Evolutionary conservation across 108 stramenopile species (phyloP).

Genomic region (Fistulifera solaris): DNA sequence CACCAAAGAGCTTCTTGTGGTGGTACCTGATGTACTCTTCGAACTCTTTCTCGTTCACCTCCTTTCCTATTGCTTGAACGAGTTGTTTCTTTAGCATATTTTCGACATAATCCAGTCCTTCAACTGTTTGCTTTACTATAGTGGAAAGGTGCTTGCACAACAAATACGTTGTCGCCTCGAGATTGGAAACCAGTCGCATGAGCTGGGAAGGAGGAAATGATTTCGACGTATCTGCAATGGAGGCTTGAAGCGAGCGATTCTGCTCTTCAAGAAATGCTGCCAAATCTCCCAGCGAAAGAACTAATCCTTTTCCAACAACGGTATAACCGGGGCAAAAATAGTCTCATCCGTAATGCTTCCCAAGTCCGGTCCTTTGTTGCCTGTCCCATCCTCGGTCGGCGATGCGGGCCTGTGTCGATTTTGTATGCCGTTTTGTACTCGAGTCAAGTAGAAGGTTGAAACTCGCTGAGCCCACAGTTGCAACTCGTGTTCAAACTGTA

Average conservation of each 20-base stretch:
- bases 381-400: neutral
- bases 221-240: conserved; percentile 5
- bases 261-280: conserved; percentile 28
- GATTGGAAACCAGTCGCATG: conserved; percentile 14
- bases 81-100: conserved; percentile 49
- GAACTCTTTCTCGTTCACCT: conserved; percentile 40
- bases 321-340: conserved; percentile 50
- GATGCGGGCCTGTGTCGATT: conserved; percentile 8
- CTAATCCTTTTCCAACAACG: conserved; percentile 32
- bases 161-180: conserved; percentile 25
- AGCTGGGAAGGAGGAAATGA: conserved; percentile 11
- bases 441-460: conserved; percentile 4
- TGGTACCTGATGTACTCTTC: conserved; percentile 52
- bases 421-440: conserved; percentile 8
- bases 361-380: conserved; percentile 1
- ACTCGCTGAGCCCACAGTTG: conserved; percentile 22
- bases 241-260: conserved; percentile 19
- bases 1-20: conserved; percentile 31
- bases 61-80: conserved; percentile 62
- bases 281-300: conserved; percentile 26
- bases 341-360: conserved; percentile 10
- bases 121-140: neutral
- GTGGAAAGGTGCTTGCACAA: conserved; percentile 12
- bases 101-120: conserved; percentile 43
- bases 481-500: conserved; percentile 30